Base-by-base conservation (phyloP, 805 yeast species). In the Millerozyma miso region DNA sequence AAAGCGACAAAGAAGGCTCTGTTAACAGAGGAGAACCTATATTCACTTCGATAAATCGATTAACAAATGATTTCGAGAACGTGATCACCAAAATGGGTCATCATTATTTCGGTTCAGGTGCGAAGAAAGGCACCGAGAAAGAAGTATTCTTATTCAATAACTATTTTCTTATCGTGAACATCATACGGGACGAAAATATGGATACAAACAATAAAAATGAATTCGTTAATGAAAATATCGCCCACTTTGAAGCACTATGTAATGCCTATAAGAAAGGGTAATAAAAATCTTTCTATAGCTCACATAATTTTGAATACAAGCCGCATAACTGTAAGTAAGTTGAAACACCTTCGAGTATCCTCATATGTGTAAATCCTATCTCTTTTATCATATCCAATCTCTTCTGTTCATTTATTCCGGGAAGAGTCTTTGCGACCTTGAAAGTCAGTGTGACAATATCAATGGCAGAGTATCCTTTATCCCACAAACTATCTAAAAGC, bases 401-500 rank as follows among this genome's bases (percentile, higher is more conserved):
- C 43, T 71, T 73, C 39, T 73, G 74, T 58, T 93, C 98, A 34
- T 72, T 74, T 6, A 88, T 67, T 15, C 80, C 83, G 6, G 76
- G 80, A 46, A 93, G 56, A 1, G 84, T 78, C 64, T 90, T 91
- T 19, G 88, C 78, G 7, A 93, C 98, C 49, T 87, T 79, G 67
- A 93, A 93, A 55, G 90, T 80, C 42, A 95, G 89, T 1, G 95
- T 83, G 3, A 90, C 88, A 35, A 93, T 87, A 64, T 93, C 99
- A 19, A 88, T 86, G 0, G 97, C 93, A 12, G 91, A 82, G 61
- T 91, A 93, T 4, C 99, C 99, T 58, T 87, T 87, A 31, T 67
- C 71, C 97, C 97, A 91, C 23, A 93, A 71, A 4, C 74, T 72
- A 40, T 78, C 80, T 50, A 93, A 73, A 34, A 78, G 72, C 8